These are phyloP conservation scores for Entomortierella chlamydospora DNA, from an alignment of 192 early-diverging fungal species.

Conservation along the genomic window DNA sequence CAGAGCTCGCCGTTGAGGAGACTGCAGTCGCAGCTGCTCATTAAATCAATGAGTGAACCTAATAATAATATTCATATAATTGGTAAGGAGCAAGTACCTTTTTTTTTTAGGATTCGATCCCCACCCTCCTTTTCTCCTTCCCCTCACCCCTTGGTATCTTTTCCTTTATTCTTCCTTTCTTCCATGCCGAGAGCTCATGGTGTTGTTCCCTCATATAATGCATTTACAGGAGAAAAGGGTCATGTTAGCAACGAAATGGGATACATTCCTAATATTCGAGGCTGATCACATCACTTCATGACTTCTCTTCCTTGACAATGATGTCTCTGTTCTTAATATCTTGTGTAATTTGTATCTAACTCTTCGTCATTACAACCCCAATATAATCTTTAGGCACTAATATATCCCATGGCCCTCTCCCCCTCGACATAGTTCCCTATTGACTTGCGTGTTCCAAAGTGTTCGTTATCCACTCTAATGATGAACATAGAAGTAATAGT, in stretches of 20 bases:
- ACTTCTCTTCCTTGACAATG: neutral
- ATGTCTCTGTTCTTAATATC: neutral
- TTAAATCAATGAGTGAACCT: neutral
- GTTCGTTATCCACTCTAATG: too few relatives aligned
- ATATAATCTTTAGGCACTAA: too few relatives aligned
- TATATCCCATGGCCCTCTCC: too few relatives aligned
- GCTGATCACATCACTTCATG: neutral
- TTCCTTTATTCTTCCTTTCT: neutral
- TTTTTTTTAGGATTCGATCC: neutral
- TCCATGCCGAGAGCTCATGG: neutral
- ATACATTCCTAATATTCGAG: neutral
- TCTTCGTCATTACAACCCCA: too few relatives aligned
- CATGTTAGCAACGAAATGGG: too few relatives aligned
- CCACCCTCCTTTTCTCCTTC: neutral
- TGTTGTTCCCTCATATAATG: too few relatives aligned
- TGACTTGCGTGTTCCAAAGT: too few relatives aligned
- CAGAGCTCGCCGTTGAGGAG: conserved; percentile 30
- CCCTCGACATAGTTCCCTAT: too few relatives aligned
- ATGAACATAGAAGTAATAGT: too few relatives aligned
- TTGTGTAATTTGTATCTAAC: too few relatives aligned
- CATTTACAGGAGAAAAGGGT: too few relatives aligned
- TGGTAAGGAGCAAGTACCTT: neutral
- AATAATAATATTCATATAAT: neutral
- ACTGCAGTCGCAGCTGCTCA: conserved; percentile 33
- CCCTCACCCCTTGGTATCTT: neutral